phyloP scores from a whole-genome alignment of 2,329 filamentous ascomycete species.

The Penicillium verrucosum region DNA sequence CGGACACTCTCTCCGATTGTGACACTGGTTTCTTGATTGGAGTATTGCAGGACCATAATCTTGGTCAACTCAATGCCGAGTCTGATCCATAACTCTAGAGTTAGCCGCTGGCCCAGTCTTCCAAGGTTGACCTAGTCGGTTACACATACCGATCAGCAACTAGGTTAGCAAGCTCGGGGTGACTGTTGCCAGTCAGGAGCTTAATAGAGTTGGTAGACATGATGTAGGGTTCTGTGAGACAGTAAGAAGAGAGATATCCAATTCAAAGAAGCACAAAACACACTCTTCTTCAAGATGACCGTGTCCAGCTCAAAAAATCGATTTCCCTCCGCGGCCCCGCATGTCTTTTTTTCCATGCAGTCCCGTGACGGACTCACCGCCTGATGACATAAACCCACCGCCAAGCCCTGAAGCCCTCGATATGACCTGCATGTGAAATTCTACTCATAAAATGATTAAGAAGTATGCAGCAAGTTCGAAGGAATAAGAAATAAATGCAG shows the following conservation, averaged over 20 bases:
- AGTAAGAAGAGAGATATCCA: neutral
- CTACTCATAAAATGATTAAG: neutral
- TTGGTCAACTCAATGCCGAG: slow-evolving; percentile 66
- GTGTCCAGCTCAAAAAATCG: slow-evolving; percentile 21
- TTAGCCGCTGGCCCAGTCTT: slow-evolving; percentile 12
- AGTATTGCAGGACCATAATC: slow-evolving; percentile 66
- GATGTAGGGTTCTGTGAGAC: slow-evolving; percentile 1
- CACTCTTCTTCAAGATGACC: slow-evolving; percentile 5
- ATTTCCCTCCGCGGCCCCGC: slow-evolving; percentile 24
- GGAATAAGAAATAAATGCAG: slow-evolving; percentile 13
- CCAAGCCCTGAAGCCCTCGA: neutral
- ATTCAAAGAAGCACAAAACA: slow-evolving; percentile 1
- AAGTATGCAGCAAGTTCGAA: neutral
- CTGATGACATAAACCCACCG: neutral
- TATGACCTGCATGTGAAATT: neutral
- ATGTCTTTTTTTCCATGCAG: slow-evolving; percentile 17
- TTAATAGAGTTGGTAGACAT: slow-evolving; percentile 75
- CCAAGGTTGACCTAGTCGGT: neutral
- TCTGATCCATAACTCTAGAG: slow-evolving; percentile 35
- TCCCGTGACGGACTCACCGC: slow-evolving; percentile 26
- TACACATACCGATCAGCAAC: slow-evolving; percentile 61
- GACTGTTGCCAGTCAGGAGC: slow-evolving; percentile 71
- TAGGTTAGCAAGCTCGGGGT: slow-evolving; percentile 67
- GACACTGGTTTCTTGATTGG: slow-evolving; percentile 63
- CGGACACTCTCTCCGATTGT: slow-evolving; percentile 94